These are phyloP conservation scores for Teratosphaeria zuluensis DNA, from an alignment of 2,329 filamentous ascomycete species.

Conservation along the genomic window DNA sequence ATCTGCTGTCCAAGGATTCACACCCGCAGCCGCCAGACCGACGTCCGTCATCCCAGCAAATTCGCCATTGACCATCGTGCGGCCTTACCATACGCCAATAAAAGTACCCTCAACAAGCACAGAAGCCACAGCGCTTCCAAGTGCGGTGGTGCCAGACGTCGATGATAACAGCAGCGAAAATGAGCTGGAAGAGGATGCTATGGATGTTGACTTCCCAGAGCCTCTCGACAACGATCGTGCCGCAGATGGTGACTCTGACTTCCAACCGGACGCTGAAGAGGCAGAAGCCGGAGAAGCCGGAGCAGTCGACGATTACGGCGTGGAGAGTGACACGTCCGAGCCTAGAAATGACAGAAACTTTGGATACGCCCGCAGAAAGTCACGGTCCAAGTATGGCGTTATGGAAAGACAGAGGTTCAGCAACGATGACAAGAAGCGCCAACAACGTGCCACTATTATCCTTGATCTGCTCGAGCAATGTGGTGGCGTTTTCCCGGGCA, in stretches of 20 bases:
- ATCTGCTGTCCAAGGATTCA: neutral
- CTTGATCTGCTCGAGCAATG: slow-evolving; percentile 34
- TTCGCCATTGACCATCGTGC: neutral
- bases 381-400: neutral
- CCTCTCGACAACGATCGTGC: neutral
- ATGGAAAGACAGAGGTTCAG: neutral
- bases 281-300: neutral
- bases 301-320: neutral
- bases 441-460: slow-evolving; percentile 1
- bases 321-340: neutral
- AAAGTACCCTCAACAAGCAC: neutral
- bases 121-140: neutral
- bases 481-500: slow-evolving; percentile 48
- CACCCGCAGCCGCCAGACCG: neutral
- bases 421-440: neutral
- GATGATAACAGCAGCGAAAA: neutral
- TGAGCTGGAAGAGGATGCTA: neutral
- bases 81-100: neutral
- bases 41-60: neutral
- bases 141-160: neutral
- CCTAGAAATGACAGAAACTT: neutral
- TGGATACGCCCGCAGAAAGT: neutral
- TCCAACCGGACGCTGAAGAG: neutral
- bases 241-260: neutral
- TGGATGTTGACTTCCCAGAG: neutral